Conservation (phyloP, 228 moss, liverwort and hornwort genomes). For the Sphagnum magellanicum region DNA sequence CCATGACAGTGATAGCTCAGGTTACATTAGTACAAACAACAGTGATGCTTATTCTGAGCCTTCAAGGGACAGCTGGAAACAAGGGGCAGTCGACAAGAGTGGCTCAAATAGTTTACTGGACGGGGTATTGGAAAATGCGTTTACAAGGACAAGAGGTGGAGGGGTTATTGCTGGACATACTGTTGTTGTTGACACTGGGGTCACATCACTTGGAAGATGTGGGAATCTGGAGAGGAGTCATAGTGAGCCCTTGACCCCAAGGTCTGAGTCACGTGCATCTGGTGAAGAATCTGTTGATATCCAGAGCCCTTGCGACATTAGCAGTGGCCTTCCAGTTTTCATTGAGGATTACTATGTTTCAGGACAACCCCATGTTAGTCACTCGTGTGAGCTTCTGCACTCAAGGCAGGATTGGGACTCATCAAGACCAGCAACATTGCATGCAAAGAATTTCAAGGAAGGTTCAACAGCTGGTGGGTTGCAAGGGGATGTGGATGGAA, state of each 20-base stretch:
- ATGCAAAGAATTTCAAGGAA: slow-evolving; percentile 23
- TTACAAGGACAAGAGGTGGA: slow-evolving; percentile 57
- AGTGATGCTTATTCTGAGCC: background rate
- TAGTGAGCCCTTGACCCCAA: slow-evolving; percentile 23
- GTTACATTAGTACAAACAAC: background rate
- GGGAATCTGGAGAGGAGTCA: slow-evolving; percentile 17
- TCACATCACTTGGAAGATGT: slow-evolving; percentile 28
- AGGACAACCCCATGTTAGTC: slow-evolving; percentile 40
- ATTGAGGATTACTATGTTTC: slow-evolving; percentile 89
- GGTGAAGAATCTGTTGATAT: slow-evolving; percentile 33
- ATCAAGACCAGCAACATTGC: slow-evolving; percentile 31
- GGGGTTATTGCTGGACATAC: slow-evolving; percentile 17
- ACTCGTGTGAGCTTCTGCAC: slow-evolving; percentile 13
- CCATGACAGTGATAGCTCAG: slow-evolving; percentile 31
- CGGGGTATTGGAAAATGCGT: slow-evolving; percentile 87
- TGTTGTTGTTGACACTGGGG: slow-evolving; percentile 24
- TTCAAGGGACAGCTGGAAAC: background rate
- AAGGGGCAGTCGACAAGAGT: background rate
- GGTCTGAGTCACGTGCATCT: slow-evolving; percentile 1
- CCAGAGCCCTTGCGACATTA: slow-evolving; percentile 41
- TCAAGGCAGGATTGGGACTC: slow-evolving; percentile 35
- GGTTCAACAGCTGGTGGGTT: slow-evolving; percentile 38
- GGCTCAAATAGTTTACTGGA: slow-evolving; percentile 37
- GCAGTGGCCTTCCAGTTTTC: slow-evolving; percentile 60
- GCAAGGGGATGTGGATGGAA: slow-evolving; percentile 44